A percentile compares a stretch with the other conserved stretches of the same genome.
Evolutionary conservation across 768 basidiomycete genomes (phyloP).

Genomic region (Boletus rubropictus): DNA sequence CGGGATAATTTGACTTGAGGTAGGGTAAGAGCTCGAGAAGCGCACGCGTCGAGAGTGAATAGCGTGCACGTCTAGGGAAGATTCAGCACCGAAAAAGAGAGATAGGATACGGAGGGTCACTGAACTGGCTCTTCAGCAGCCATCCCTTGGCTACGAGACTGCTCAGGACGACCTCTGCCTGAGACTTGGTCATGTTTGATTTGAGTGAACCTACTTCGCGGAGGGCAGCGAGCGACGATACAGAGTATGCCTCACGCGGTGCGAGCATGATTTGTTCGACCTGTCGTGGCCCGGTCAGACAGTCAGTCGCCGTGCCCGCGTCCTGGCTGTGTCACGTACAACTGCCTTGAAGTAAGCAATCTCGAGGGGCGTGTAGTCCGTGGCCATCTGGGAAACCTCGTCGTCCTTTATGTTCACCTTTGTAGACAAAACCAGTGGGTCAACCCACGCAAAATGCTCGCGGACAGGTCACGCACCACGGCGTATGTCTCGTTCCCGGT

Average conservation of each 20-base stretch:
- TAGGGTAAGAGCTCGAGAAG: conserved; percentile 70
- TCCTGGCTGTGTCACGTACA: conserved; percentile 38
- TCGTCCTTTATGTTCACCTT: conserved; percentile 81
- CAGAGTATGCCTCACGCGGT: conserved; percentile 64
- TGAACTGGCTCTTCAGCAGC: conserved; percentile 67
- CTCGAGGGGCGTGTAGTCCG: conserved; percentile 72
- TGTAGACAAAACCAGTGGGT: neutral
- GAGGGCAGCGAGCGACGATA: conserved; percentile 72
- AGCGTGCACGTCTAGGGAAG: conserved; percentile 52
- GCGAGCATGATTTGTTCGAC: conserved; percentile 86
- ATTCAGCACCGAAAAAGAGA: conserved; percentile 1
- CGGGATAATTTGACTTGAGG: conserved; percentile 64
- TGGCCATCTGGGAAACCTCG: conserved; percentile 77
- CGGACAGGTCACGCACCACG: conserved; percentile 44
- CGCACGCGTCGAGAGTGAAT: conserved; percentile 70
- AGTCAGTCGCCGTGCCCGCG: too few species aligned
- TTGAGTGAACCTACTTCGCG: conserved; percentile 61
- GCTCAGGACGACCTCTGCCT: conserved; percentile 62
- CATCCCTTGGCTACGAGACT: conserved; percentile 85
- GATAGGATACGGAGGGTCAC: conserved; percentile 22
- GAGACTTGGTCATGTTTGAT: conserved; percentile 63
- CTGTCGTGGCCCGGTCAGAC: conserved; percentile 35
- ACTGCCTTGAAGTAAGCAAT: conserved; percentile 82
- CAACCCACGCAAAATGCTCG: neutral
- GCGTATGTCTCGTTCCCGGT: conserved; percentile 61